phyloP scores from a whole-genome alignment of 257 asterid genomes.

The Ophiorrhiza pumila region DNA sequence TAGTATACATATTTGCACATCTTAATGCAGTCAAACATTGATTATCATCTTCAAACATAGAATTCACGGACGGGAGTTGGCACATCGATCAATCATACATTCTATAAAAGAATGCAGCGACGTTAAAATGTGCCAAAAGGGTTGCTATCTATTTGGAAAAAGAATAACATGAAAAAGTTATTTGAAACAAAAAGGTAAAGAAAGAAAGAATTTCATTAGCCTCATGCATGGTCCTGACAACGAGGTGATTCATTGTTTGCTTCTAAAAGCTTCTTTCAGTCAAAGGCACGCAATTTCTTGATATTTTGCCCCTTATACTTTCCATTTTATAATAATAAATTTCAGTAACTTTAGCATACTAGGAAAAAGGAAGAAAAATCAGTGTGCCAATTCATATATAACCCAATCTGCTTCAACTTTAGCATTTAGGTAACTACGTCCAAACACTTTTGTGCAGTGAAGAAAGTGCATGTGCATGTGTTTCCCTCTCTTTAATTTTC shows the following conservation, averaged over 20 bases:
- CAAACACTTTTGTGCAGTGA: conserved; percentile 9
- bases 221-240: neutral
- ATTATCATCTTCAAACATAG: neutral
- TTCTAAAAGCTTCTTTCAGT: conserved; percentile 13
- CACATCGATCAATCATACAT: too few relatives aligned
- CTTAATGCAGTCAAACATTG: too few relatives aligned
- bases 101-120: neutral
- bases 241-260: neutral
- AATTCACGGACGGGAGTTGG: too few relatives aligned
- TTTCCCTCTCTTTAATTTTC: neutral
- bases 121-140: neutral
- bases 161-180: neutral
- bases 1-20: too few relatives aligned
- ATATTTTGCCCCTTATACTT: neutral
- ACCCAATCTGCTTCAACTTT: conserved; percentile 11
- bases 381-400: neutral
- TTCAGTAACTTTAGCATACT: neutral
- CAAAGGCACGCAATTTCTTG: conserved; percentile 22
- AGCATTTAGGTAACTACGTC: neutral
- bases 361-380: neutral
- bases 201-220: neutral
- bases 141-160: neutral
- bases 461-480: conserved; percentile 5
- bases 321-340: neutral
- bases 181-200: neutral